Conservation (phyloP, 148 eudicot species). For the Rhododendron ferrugineum region DNA sequence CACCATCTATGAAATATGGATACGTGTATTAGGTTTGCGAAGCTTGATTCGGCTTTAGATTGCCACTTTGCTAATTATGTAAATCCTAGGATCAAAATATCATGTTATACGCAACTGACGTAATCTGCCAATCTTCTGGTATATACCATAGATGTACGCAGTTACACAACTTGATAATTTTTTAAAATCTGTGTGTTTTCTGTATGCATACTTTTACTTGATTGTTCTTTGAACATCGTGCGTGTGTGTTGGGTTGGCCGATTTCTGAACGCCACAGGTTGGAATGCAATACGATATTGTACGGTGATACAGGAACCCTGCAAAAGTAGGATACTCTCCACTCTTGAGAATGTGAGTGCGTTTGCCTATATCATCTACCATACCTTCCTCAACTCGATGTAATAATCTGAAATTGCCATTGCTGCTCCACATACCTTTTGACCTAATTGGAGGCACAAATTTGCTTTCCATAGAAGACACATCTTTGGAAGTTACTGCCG, state of each 20-base stretch:
- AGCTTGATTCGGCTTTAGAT: not conserved
- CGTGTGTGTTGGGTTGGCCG: not conserved
- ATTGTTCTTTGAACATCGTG: not conserved
- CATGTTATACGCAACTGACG: not conserved
- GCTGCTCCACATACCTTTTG: slow-evolving; percentile 13
- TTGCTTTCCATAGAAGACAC: slow-evolving; percentile 7
- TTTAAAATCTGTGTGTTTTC: not conserved
- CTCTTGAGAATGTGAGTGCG: not conserved
- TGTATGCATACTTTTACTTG: not conserved
- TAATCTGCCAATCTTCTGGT: not conserved
- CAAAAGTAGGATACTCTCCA: not conserved
- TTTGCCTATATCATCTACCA: not conserved
- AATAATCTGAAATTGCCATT: not conserved
- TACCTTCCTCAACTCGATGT: not conserved
- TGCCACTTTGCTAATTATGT: not conserved
- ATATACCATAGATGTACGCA: not conserved
- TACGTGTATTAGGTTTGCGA: not conserved
- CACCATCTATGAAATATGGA: not conserved
- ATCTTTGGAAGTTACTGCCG: slow-evolving; percentile 11
- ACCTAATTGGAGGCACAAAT: slow-evolving; percentile 9
- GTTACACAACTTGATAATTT: not conserved
- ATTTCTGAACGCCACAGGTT: not conserved
- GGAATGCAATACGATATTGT: not conserved
- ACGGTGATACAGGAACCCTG: not conserved
- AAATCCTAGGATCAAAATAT: not conserved